phyloP scores from a whole-genome alignment of 1,284 basidiomycete species.

The Cutaneotrichosporon mucoides region DNA sequence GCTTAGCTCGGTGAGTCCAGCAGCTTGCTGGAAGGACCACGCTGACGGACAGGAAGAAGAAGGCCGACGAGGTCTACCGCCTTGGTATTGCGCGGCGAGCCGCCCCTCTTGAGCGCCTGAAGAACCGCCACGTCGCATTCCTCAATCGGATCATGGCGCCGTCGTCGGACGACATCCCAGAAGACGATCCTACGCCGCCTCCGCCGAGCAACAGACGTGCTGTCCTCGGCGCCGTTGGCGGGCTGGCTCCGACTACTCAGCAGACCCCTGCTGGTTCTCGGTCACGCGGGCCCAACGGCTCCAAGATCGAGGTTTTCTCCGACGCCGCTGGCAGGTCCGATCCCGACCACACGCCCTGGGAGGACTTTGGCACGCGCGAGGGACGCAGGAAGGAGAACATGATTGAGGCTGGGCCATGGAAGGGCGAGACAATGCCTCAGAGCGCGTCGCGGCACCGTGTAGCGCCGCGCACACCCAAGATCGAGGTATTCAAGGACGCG shows the following conservation, averaged over 20 bases:
- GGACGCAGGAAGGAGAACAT: constrained; percentile 53
- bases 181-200: constrained; percentile 31
- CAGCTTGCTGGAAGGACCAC: neutral
- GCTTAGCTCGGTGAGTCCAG: constrained; percentile 61
- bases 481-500: constrained; percentile 54
- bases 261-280: constrained; percentile 8
- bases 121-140: constrained; percentile 77
- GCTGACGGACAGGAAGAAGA: constrained; percentile 55
- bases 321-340: constrained; percentile 30
- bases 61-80: constrained; percentile 78
- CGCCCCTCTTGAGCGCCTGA: constrained; percentile 77
- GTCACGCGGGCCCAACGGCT: constrained; percentile 39
- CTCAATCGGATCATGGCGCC: constrained; percentile 61
- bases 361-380: constrained; percentile 52
- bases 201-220: neutral
- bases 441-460: constrained; percentile 30
- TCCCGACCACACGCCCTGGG: constrained; percentile 46
- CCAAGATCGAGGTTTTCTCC: constrained; percentile 51
- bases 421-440: constrained; percentile 52
- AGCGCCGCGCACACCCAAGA: constrained; percentile 50
- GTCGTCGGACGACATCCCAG: constrained; percentile 37
- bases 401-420: constrained; percentile 51
- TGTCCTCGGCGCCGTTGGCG: constrained; percentile 22
- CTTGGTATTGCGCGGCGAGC: constrained; percentile 81
- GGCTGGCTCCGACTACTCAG: neutral